Base-by-base conservation (phyloP, 1,284 basidiomycete species). In the Microbotryum scabiosae region DNA sequence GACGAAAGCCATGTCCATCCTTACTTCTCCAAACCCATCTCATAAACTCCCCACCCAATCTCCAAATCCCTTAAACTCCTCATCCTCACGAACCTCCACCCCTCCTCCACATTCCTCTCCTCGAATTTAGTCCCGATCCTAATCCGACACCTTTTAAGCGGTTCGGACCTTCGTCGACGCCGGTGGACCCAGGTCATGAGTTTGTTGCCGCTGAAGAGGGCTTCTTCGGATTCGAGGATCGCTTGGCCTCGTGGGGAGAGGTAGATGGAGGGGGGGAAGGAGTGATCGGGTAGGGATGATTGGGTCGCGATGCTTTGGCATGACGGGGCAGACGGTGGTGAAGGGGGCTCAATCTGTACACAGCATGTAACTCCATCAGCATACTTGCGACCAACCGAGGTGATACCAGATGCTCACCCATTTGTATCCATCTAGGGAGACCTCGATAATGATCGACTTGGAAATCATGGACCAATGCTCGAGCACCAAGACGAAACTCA, bases 1-100 rank as follows among this genome's bases (percentile, higher is more conserved):
- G 36, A 41, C 36, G 36, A n/a, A n/a, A n/a, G n/a, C n/a, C n/a
- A 41, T 16, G 36, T 12, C 36, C 36, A 41, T 41, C 16, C 16
- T 18, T 41, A 41, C 16, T 41, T 41, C 30, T 51, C 51, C 7
- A 67, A 16, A 54, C 58, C 59, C 23, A 70, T 47, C 60, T 70
- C 66, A 49, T 66, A 68, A 10, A 68, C 59, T 4, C 66, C 68
- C 68, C 68, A 70, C 8, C 68, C 68, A 18, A 57, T 47, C 2
- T 47, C 43, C 25, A 54, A n/a, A 23, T 26, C 36, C 43, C 41
- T 8, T 10, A 44, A 47, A 23, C 49, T 55, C 18, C 51, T 45
- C 57, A 6, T 51, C 28, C 67, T 53, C 5, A 69, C 61, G 36
- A 66, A 66, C 20, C 57, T 30, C 62, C 62, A 68, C 18, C 68